These are phyloP conservation scores for Candida dendrica DNA, from an alignment of 805 yeast species.

Conservation along the genomic window DNA sequence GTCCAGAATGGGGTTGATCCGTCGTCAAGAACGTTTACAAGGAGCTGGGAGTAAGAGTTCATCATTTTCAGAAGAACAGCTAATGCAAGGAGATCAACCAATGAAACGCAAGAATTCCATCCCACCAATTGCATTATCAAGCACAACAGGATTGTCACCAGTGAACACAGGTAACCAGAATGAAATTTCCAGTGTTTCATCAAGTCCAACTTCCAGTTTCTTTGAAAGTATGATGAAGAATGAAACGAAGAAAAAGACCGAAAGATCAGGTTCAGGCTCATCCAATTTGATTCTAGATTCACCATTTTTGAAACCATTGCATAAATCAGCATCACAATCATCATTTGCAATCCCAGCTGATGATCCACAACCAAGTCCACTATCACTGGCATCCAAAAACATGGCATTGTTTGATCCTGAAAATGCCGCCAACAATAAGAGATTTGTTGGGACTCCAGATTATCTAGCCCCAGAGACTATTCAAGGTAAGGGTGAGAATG, in stretches of 20 bases:
- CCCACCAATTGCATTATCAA: constrained; percentile 7
- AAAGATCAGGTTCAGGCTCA: constrained; percentile 10
- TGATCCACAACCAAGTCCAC: constrained; percentile 21
- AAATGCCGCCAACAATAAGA: constrained; percentile 44
- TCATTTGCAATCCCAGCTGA: constrained; percentile 51
- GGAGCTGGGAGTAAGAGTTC: constrained; percentile 1
- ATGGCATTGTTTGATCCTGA: constrained; percentile 74
- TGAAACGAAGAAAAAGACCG: constrained; percentile 8
- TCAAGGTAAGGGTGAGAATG: constrained; percentile 74
- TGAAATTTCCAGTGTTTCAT: constrained; percentile 12
- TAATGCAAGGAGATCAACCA: not conserved
- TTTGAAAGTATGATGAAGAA: constrained; percentile 20
- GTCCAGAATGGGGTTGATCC: constrained; percentile 80
- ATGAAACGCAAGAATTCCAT: constrained; percentile 2
- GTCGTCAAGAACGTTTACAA: constrained; percentile 50
- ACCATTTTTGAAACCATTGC: constrained; percentile 40
- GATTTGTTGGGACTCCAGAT: constrained; percentile 96
- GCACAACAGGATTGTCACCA: constrained; percentile 12
- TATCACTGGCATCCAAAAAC: constrained; percentile 20
- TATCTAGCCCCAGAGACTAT: constrained; percentile 96
- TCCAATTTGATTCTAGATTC: constrained; percentile 24
- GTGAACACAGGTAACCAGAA: constrained; percentile 7
- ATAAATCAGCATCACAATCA: constrained; percentile 47
- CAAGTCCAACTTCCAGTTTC: constrained; percentile 23
- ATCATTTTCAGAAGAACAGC: constrained; percentile 14